Evolutionary conservation across 257 asterid species (phyloP), one percentile per base, ranked within the genome.

Genomic region (Solanum sitiens): DNA sequence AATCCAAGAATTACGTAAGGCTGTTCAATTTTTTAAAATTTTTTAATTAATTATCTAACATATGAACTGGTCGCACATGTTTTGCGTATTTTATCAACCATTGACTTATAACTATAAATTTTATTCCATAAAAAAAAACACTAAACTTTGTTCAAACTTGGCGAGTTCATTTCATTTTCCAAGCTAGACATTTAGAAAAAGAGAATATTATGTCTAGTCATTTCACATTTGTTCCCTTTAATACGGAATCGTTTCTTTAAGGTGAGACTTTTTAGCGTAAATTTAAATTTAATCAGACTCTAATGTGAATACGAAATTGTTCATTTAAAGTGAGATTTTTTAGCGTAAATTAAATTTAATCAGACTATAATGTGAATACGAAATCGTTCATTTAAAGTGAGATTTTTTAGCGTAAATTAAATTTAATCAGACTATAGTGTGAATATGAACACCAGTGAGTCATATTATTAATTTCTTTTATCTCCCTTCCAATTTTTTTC

Each of bases 1-100:
- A 45, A 87, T 53, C 87, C 71, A 84, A 74, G 56, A 71, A 87
- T 79, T 85, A 85, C 87, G 88, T 70, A 73, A 70, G 56, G 59
- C 33, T 71, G 83, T 6, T 25, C 83, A 63, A 59, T n/a, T 63
- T 39, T 25, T 7, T 2, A 53, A 2, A n/a, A n/a, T n/a, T 53
- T 5, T 67, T 25, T 56, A 56, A 53, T 65, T 25, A 25, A 25
- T 2, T 2, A n/a, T 8, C 37, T 2, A 27, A 63, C 50, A 16
- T 67, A 25, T 61, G 37, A 65, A 65, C 37, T 85, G 67, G 39
- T 32, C 23, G 9, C 42, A 15, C 87, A 85, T 85, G 12, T 77
- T 79, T 44, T 87, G 42, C 85, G 44, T 80, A 68, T 65, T 23
- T 87, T 79, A 67, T 61, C 76, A 77, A 87, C 30, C 86, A 20